Evolutionary conservation across 2,329 filamentous ascomycete genomes (phyloP).

Genomic region (Fusarium anguioides): DNA sequence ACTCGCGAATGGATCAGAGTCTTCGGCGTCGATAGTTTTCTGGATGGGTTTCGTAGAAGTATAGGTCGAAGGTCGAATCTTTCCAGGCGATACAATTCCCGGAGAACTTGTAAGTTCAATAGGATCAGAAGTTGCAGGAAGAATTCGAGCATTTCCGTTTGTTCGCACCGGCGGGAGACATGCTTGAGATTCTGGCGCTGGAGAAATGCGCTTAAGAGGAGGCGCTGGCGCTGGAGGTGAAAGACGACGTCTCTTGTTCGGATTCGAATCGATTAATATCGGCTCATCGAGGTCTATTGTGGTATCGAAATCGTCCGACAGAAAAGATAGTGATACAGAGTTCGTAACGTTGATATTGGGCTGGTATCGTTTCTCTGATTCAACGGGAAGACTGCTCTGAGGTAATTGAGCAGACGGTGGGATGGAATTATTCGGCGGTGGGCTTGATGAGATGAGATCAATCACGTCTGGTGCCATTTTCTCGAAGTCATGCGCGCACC

Average conservation of each 20-base stretch:
- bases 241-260: conserved; percentile 48
- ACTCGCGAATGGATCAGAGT: conserved; percentile 52
- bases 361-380: neutral
- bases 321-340: conserved; percentile 13
- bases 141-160: conserved; percentile 5
- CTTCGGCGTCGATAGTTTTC: neutral
- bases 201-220: conserved; percentile 31
- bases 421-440: conserved; percentile 23
- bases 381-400: neutral
- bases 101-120: conserved; percentile 55
- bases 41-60: neutral
- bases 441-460: conserved; percentile 54
- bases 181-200: conserved; percentile 3
- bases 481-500: neutral
- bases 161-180: conserved; percentile 15
- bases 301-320: conserved; percentile 55
- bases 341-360: neutral
- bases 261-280: conserved; percentile 32
- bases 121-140: conserved; percentile 27
- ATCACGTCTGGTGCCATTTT: conserved; percentile 51
- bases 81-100: conserved; percentile 11
- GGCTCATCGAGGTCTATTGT: conserved; percentile 52
- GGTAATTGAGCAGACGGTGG: conserved; percentile 8
- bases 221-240: conserved; percentile 29
- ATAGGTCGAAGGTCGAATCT: neutral